Evolutionary conservation across 495 filamentous ascomycete genomes (phyloP).

Genomic region (Annulohypoxylon stygium): DNA sequence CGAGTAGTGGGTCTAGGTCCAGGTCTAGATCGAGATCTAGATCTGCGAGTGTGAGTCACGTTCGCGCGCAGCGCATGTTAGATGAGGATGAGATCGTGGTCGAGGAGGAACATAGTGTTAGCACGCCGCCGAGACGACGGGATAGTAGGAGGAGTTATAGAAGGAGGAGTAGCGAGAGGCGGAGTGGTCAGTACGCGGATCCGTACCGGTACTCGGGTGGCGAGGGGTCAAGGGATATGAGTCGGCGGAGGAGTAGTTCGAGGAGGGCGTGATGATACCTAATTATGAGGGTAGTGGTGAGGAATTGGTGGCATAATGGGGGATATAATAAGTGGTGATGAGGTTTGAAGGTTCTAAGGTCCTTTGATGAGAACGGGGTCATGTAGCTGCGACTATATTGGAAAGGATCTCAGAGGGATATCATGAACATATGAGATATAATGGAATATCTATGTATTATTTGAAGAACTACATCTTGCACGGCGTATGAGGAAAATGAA

Average conservation of each 20-base stretch:
- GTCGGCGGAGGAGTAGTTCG: conserved; percentile 50
- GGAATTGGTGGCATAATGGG: not conserved
- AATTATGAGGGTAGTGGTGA: not conserved
- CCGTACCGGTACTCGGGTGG: conserved; percentile 52
- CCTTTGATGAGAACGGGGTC: not conserved
- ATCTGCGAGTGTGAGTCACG: conserved; percentile 44
- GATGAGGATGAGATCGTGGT: conserved; percentile 59
- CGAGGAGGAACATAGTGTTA: conserved; percentile 56
- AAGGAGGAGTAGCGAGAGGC: conserved; percentile 52
- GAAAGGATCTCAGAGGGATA: not conserved
- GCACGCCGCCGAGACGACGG: conserved; percentile 47
- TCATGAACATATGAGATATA: conserved; percentile 14
- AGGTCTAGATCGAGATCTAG: conserved; percentile 14
- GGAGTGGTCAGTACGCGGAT: conserved; percentile 51
- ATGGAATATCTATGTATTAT: conserved; percentile 12
- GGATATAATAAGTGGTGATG: not conserved
- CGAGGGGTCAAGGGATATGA: conserved; percentile 49
- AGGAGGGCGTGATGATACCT: conserved; percentile 30
- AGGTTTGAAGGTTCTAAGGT: not conserved
- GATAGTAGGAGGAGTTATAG: conserved; percentile 49
- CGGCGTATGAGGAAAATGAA: conserved; percentile 35
- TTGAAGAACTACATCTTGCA: conserved; percentile 1
- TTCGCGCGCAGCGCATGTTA: not conserved
- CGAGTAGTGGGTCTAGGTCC: conserved; percentile 41
- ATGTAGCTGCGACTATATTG: conserved; percentile 11